phyloP scores from a whole-genome alignment of 2,329 filamentous ascomycete genomes.

The Penicillium sp. region DNA sequence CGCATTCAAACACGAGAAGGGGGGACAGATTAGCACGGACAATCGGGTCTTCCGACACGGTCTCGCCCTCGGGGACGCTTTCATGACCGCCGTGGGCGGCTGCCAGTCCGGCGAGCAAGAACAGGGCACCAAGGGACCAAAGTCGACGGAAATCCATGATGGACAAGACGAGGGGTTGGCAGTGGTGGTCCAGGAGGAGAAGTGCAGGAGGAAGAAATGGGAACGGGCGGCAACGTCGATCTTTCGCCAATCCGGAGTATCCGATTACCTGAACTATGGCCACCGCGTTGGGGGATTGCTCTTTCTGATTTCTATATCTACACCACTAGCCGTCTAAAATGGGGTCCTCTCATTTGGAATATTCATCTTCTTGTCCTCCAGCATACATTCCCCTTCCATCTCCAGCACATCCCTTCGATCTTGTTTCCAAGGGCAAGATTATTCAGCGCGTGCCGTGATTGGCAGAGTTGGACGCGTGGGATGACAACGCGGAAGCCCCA shows the following conservation, averaged over 20 bases:
- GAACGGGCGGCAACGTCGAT: slow-evolving; percentile 10
- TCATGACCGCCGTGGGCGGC: slow-evolving; percentile 55
- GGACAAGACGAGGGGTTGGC: slow-evolving; percentile 8
- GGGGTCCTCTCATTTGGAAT: too few relatives aligned
- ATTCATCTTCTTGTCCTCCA: too few relatives aligned
- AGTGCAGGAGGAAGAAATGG: slow-evolving; percentile 10
- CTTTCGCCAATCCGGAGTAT: slow-evolving; percentile 22
- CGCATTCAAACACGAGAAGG: neutral
- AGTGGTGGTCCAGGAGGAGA: slow-evolving; percentile 7
- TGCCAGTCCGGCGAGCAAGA: slow-evolving; percentile 29
- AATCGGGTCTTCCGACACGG: slow-evolving; percentile 69
- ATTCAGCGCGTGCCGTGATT: slow-evolving; percentile 21
- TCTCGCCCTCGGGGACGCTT: slow-evolving; percentile 65
- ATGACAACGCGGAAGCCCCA: neutral
- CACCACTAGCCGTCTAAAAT: too few relatives aligned
- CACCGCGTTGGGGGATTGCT: too few relatives aligned
- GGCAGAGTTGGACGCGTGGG: neutral
- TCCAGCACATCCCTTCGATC: neutral
- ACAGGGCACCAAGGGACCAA: slow-evolving; percentile 24
- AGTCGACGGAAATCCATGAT: slow-evolving; percentile 19
- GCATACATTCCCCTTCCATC: neutral
- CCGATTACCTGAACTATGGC: too few relatives aligned
- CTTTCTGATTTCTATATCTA: too few relatives aligned
- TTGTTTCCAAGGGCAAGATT: slow-evolving; percentile 7
- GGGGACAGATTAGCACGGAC: slow-evolving; percentile 50